Evolutionary conservation across 208 protist genomes (phyloP), one percentile per base, ranked within the genome.

Genomic region (Trichomonas vaginalis): DNA sequence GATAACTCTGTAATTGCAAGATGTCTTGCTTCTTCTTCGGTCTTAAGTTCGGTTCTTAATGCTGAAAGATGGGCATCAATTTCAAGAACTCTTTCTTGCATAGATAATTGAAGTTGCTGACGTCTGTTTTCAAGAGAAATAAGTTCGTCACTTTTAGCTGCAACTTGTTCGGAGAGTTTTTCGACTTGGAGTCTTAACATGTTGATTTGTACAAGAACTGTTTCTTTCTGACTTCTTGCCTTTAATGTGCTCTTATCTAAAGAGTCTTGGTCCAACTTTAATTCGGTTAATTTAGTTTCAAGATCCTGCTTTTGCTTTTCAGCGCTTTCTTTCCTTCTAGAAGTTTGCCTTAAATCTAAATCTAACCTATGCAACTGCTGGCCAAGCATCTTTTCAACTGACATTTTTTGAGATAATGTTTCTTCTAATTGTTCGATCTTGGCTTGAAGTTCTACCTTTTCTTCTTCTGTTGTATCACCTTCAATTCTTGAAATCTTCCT

Each of bases 391-490:
- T 88, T 88, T 3, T 47, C 82, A 4, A 47, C 40, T 15, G 35
- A 45, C 21, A 47, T 35, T 42, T 88, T 88, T 9, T 23, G n/a
- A n/a, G 23, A 23, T 14, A 88, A 40, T 0, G 37, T 88, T 23
- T 88, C 37, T 14, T n/a, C 14, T 9, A 88, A 23, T 42, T 88
- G 82, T 14, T 88, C 82, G 9, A 88, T 88, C 37, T 88, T n/a
- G 0, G 40, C 27, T 48, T 88, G 82, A 32, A 88, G 32, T 17
- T 88, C 82, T 9, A 88, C 32, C 37, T 88, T 88, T 47, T 88
- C 82, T 88, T 88, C 82, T 48, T 88, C 82, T 17, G 82, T 88
- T 88, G 40, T 47, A n/a, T 88, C 82, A 47, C 82, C 82, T 88
- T 88, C 82, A 47, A 88, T 88, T 23, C 82, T 4, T 9, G 82